Conservation (phyloP, 2,329 filamentous ascomycete species). For the Xylariales sp. region DNA sequence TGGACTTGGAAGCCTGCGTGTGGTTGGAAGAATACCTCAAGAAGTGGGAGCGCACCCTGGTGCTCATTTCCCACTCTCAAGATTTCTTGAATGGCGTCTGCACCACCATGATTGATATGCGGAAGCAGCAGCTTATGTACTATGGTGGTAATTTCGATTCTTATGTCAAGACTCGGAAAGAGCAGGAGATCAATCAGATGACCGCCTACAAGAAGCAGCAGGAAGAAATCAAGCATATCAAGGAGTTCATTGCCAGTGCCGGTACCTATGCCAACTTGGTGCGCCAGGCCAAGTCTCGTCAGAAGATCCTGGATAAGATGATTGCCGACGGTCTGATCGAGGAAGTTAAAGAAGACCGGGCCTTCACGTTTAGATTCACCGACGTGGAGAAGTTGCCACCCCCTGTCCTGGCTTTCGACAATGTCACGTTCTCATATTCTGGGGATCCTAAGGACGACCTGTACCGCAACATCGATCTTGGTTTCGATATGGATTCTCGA, state of each 20-base stretch:
- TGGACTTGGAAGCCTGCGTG: conserved; percentile 99
- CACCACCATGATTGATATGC: conserved; percentile 99
- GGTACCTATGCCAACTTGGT: conserved; percentile 99
- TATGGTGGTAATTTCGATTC: conserved; percentile 99
- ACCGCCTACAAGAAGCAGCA: conserved; percentile 99
- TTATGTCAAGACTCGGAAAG: conserved; percentile 91
- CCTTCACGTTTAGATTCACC: conserved; percentile 98
- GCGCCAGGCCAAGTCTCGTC: conserved; percentile 96
- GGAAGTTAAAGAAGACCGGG: conserved; percentile 82
- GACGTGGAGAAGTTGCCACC: conserved; percentile 99
- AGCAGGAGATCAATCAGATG: conserved; percentile 98
- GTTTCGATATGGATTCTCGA: conserved; percentile 99
- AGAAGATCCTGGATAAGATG: conserved; percentile 99
- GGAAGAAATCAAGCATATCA: conserved; percentile 99
- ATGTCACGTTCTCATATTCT: conserved; percentile 98
- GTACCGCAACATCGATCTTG: conserved; percentile 96
- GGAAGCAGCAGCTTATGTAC: conserved; percentile 87
- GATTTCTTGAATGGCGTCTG: conserved; percentile 99
- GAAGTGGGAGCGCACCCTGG: conserved; percentile 98
- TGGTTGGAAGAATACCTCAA: conserved; percentile 99
- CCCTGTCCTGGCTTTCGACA: conserved; percentile 93
- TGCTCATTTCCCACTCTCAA: conserved; percentile 97
- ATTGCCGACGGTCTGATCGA: conserved; percentile 99
- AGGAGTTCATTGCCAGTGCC: conserved; percentile 99
- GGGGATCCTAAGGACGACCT: conserved; percentile 89